Base-by-base conservation (phyloP, 495 filamentous ascomycete species). In the Aspergillus asperescens region DNA sequence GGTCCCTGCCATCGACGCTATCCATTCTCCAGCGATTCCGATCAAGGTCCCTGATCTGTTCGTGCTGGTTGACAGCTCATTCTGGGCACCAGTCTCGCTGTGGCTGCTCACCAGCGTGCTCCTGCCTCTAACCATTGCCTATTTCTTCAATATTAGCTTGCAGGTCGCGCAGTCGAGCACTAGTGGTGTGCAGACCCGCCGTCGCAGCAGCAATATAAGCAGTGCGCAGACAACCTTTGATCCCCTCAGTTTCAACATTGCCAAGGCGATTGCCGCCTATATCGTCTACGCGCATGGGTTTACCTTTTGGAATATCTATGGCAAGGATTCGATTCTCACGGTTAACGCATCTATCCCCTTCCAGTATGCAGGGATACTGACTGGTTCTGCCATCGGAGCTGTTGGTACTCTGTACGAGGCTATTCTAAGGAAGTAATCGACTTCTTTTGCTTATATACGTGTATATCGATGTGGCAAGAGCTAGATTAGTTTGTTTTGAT, bases 211-310 rank as follows among this genome's bases (percentile, higher is more conserved):
- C 18, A 18, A 3, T 19, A 31, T 7, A 7, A 61, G 59, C 19
- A 52, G 59, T 7, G 43, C 64, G n/a, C 72, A 79, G 35, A 77
- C 84, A 24, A 77, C 70, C 9, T 82, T 90, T 52, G 93, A 98
- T 64, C 91, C 91, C 18, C 70, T 96, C 54, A 85, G 83, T 49
- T 98, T 92, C 67, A 93, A 90, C 68, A 81, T 96, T 46, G 81
- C 80, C 59, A 95, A 94, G 75, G 90, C 84, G 0, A 54, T 96
- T 51, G 62, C 89, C 35, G 81, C 87, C 7, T 94, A 86, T 63
- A 70, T 89, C 4, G 83, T 95, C 7, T 95, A 91, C 59, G 80
- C 77, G 18, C 79, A 84, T 52, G 78, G 77, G n/a, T 80, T 83
- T 52, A 80, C 76, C 16, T 85, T 88, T 57, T 78, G 80, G 57